A percentile compares a stretch with the other conserved stretches of the same genome.
Evolutionary conservation across 2,329 filamentous ascomycete species (phyloP).

Genomic region (Davidsoniella neocaledoniae): DNA sequence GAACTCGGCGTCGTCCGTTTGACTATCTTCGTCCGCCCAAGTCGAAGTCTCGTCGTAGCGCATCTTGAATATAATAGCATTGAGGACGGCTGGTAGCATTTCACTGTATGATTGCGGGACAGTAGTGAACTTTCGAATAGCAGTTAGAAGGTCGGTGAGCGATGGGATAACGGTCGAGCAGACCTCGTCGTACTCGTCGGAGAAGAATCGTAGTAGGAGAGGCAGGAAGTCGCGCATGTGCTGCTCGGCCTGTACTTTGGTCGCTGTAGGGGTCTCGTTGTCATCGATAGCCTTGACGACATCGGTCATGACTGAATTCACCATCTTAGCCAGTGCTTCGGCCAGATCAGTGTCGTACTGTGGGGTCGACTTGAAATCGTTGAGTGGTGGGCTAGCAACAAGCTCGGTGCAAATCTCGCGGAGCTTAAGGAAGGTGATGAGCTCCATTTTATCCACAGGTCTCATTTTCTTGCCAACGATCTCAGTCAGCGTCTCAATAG

Average conservation of each 20-base stretch:
- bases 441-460: slow-evolving; percentile 75
- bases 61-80: slow-evolving; percentile 91
- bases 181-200: slow-evolving; percentile 95
- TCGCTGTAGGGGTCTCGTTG: slow-evolving; percentile 39
- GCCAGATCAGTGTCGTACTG: slow-evolving; percentile 92
- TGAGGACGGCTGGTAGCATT: slow-evolving; percentile 74
- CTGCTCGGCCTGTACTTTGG: slow-evolving; percentile 59
- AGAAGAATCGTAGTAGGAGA: slow-evolving; percentile 81
- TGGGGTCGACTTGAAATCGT: slow-evolving; percentile 61
- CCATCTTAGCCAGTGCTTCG: slow-evolving; percentile 85
- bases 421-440: slow-evolving; percentile 83
- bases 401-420: slow-evolving; percentile 73
- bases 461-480: slow-evolving; percentile 98
- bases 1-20: slow-evolving; percentile 94
- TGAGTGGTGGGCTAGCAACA: slow-evolving; percentile 63
- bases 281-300: slow-evolving; percentile 76
- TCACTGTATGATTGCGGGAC: slow-evolving; percentile 60
- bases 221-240: slow-evolving; percentile 73
- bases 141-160: slow-evolving; percentile 79
- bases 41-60: slow-evolving; percentile 87
- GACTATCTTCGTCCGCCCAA: slow-evolving; percentile 87
- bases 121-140: slow-evolving; percentile 64
- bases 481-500: slow-evolving; percentile 88
- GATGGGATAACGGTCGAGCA: slow-evolving; percentile 91
- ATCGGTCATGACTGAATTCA: slow-evolving; percentile 78